Base-by-base conservation (phyloP, 371 early-diverging fungal genomes). In the Apophysomyces variabilis region DNA sequence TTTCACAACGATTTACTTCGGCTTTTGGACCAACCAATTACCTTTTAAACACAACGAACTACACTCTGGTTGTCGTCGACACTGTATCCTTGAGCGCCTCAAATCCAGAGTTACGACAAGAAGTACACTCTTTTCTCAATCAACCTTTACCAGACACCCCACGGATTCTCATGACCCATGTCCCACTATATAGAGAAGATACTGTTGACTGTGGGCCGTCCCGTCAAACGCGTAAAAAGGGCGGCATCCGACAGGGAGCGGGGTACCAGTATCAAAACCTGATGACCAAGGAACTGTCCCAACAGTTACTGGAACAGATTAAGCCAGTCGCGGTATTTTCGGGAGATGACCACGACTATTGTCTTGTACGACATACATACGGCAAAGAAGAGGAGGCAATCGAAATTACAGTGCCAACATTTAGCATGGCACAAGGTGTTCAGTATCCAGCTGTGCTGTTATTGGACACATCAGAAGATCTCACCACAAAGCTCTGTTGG, bases 341-440 rank as follows among this genome's bases (percentile, higher is more conserved):
- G 54, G 98, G 95, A 16, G 96, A 97, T 68, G 96, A 97, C 72
- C 96, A 97, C 66, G 96, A 96, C 66, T 91, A 91, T 70, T 97
- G 98, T 70, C 77, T 76, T 57, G 75, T 89, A 1, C 57, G 68
- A 2, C 92, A 92, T 64, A 26, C 5, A 18, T 59, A 63, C 50
- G 57, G 58, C 26, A 35, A 32, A 2, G 46, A 39, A 47, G 18
- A 58, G 54, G 38, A 35, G 11, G 32, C 60, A 9, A 59, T 50
- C 8, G 87, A 84, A 66, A 73, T 79, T 7, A 75, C 83, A 0
- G 76, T 87, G 0, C 81, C 82, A 0, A 87, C 86, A 0, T 84
- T 86, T 54, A 86, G 85, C 60, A 85, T 87, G 81, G 77, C 88
- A 3, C 86, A 87, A 58, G 85, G 86, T 1, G n/a, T 82, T 11